Evolutionary conservation across 495 filamentous ascomycete species (phyloP).

Genomic region (Neurospora pannonica): DNA sequence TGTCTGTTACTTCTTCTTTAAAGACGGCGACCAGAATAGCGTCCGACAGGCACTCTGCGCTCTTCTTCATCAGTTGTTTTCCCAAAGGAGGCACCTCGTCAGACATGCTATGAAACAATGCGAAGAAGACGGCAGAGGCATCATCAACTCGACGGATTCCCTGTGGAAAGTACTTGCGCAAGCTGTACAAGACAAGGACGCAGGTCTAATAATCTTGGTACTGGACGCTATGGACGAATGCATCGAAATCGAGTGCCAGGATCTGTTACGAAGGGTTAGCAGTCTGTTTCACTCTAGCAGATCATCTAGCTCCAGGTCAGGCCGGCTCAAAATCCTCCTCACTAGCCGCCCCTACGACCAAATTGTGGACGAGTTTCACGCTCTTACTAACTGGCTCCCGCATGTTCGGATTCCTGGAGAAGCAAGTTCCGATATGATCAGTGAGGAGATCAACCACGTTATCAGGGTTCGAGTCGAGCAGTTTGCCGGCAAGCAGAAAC

Average conservation of each 20-base stretch:
- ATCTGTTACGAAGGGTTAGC: background rate
- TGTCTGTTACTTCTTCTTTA: conserved; percentile 29
- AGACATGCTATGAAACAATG: conserved; percentile 1
- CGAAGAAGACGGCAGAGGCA: background rate
- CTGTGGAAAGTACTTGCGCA: conserved; percentile 30
- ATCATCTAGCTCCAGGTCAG: background rate
- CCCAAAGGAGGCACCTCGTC: conserved; percentile 5
- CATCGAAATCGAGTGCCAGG: background rate
- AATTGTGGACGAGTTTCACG: conserved; percentile 16
- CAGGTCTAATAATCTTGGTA: conserved; percentile 31
- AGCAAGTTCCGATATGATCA: conserved; percentile 16
- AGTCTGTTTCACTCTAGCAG: background rate
- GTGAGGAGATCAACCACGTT: conserved; percentile 1
- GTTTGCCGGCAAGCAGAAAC: background rate
- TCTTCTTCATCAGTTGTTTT: conserved; percentile 24
- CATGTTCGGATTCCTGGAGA: conserved; percentile 29
- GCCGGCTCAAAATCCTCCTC: background rate
- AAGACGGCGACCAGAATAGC: conserved; percentile 18
- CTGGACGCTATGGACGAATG: conserved; percentile 29
- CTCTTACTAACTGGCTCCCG: conserved; percentile 11
- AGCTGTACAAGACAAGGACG: conserved; percentile 22
- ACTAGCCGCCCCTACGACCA: conserved; percentile 30
- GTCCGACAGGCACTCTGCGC: conserved; percentile 21
- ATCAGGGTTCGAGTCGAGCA: background rate
- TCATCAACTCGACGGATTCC: conserved; percentile 10